Conservation (phyloP, 306 rosid genomes). For the Acacia acuminata region DNA sequence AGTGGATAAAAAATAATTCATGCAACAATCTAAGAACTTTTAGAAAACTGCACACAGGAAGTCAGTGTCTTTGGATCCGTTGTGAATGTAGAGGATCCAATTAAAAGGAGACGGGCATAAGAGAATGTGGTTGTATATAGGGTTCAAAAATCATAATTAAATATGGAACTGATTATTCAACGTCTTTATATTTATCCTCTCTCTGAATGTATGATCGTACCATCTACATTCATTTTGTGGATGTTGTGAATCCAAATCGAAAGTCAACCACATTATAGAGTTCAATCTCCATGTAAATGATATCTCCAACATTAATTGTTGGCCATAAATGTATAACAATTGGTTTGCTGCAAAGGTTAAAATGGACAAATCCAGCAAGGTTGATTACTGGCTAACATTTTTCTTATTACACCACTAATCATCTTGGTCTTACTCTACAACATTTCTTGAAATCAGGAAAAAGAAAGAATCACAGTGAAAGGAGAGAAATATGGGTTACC, state of each 20-base stretch:
- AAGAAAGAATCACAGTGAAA: neutral
- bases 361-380: no score
- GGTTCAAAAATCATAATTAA: neutral
- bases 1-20: neutral
- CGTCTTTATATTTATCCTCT: neutral
- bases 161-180: neutral
- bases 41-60: conserved; percentile 6
- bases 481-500: conserved; percentile 43
- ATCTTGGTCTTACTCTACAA: conserved; percentile 14
- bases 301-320: conserved; percentile 11
- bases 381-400: neutral
- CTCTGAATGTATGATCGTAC: neutral
- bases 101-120: neutral
- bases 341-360: no score
- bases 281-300: conserved; percentile 20
- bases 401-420: conserved; percentile 12
- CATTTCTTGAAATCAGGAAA: neutral
- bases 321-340: neutral
- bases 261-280: conserved; percentile 2
- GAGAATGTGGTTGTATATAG: neutral
- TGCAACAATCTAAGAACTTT: conserved; percentile 17
- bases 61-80: neutral
- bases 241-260: neutral
- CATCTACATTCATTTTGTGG: neutral
- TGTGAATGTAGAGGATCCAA: neutral